Conservation (phyloP, 177 flowering plant species). For the Telopea speciosissima region DNA sequence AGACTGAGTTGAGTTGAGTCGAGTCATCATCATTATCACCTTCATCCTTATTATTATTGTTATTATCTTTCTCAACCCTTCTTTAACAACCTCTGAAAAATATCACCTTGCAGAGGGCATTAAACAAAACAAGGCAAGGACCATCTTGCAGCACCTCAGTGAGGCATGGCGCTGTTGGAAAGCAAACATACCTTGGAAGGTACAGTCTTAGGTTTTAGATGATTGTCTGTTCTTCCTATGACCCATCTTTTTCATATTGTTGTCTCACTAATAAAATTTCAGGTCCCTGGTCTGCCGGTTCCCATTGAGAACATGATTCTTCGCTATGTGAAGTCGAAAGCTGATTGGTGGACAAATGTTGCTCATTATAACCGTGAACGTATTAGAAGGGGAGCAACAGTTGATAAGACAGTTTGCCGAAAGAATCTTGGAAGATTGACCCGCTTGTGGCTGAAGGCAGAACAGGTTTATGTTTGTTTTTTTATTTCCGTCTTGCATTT, state of each 20-base stretch:
- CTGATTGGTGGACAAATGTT: conserved; percentile 99
- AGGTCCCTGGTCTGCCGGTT: conserved; percentile 98
- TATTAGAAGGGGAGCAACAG: conserved; percentile 98
- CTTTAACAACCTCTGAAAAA: not conserved
- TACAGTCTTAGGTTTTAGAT: conserved; percentile 13
- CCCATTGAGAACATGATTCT: conserved; percentile 99
- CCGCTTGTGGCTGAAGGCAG: conserved; percentile 95
- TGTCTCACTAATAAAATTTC: conserved; percentile 4
- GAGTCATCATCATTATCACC: too few relatives aligned
- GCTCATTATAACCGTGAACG: conserved; percentile 99
- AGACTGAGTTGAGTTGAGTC: too few relatives aligned
- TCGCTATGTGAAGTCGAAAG: conserved; percentile 97
- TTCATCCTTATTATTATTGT: too few relatives aligned
- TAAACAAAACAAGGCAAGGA: conserved; percentile 94
- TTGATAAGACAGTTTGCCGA: conserved; percentile 96
- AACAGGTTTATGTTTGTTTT: conserved; percentile 57
- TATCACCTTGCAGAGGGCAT: conserved; percentile 80
- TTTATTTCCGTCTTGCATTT: not conserved
- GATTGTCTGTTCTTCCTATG: not conserved
- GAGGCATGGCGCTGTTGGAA: conserved; percentile 99
- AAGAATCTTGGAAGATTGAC: conserved; percentile 97
- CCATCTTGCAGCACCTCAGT: conserved; percentile 96
- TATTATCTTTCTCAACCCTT: too few relatives aligned
- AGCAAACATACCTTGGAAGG: conserved; percentile 99
- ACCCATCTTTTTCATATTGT: not conserved